These are phyloP conservation scores for Tuber umbilicatum DNA, from an alignment of 495 filamentous ascomycete species.

Conservation along the genomic window DNA sequence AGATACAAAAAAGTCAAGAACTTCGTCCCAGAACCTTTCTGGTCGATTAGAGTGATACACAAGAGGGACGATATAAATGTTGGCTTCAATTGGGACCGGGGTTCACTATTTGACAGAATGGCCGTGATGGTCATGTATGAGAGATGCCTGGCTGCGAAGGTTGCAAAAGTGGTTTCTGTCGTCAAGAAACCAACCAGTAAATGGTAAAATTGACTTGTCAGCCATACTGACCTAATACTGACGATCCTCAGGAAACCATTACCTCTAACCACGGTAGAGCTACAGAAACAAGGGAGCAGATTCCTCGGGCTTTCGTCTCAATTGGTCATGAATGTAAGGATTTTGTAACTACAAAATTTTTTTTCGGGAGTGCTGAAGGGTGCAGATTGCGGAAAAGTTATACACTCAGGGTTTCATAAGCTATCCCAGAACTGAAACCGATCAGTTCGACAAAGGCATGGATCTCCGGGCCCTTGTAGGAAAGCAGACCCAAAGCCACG, in stretches of 20 bases:
- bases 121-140: slow-evolving; percentile 77
- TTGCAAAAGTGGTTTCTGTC: slow-evolving; percentile 72
- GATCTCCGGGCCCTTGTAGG: slow-evolving; percentile 72
- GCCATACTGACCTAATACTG: slow-evolving; percentile 4
- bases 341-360: background rate
- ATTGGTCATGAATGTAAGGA: slow-evolving; percentile 65
- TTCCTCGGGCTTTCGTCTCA: slow-evolving; percentile 82
- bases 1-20: slow-evolving; percentile 86
- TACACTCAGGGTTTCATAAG: slow-evolving; percentile 95
- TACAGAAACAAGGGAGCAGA: slow-evolving; percentile 90
- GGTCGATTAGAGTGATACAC: slow-evolving; percentile 81
- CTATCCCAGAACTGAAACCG: slow-evolving; percentile 94
- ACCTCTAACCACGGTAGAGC: slow-evolving; percentile 90
- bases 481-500: slow-evolving; percentile 68
- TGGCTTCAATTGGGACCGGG: slow-evolving; percentile 74
- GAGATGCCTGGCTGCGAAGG: slow-evolving; percentile 68
- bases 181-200: slow-evolving; percentile 86
- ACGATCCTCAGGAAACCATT: slow-evolving; percentile 56
- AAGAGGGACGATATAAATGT: slow-evolving; percentile 70
- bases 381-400: slow-evolving; percentile 67
- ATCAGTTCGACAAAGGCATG: slow-evolving; percentile 88
- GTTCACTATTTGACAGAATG: slow-evolving; percentile 80
- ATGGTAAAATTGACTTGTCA: slow-evolving; percentile 48
- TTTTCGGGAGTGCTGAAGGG: background rate
- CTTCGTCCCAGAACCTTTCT: slow-evolving; percentile 88